Conservation (phyloP, 1,284 basidiomycete species). For the Chiua sp. region DNA sequence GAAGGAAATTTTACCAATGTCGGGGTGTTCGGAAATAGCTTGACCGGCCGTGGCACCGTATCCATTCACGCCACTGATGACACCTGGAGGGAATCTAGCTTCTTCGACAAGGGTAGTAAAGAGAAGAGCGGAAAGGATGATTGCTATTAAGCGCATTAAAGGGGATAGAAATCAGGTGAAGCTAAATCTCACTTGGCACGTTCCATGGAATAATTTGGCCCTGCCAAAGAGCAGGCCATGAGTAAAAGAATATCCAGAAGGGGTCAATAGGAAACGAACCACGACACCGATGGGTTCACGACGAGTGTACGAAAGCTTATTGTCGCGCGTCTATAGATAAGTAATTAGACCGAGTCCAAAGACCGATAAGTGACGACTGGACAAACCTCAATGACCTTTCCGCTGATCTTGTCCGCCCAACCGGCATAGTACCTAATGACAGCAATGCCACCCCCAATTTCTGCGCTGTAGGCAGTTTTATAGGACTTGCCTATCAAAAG, state of each 20-base stretch:
- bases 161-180: no score
- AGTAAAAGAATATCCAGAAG: no score
- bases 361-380: not conserved
- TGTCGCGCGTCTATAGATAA: constrained; percentile 57
- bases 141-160: no score
- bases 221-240: no score
- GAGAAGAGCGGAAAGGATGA: constrained; percentile 75
- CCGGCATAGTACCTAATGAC: constrained; percentile 78
- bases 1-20: constrained; percentile 77
- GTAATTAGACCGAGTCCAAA: no score
- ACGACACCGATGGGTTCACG: constrained; percentile 96
- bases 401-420: constrained; percentile 89
- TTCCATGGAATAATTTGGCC: constrained; percentile 89
- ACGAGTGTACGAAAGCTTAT: constrained; percentile 71
- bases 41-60: constrained; percentile 73
- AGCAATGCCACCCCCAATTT: constrained; percentile 65
- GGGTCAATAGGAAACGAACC: no score
- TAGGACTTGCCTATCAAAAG: constrained; percentile 50
- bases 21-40: constrained; percentile 67
- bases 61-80: constrained; percentile 72
- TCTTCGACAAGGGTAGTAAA: constrained; percentile 53
- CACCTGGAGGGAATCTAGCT: constrained; percentile 73
- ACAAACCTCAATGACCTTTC: constrained; percentile 53
- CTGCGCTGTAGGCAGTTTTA: constrained; percentile 53
- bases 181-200: constrained; percentile 83